phyloP scores from a whole-genome alignment of 1,139 yeast genomes.

The Lodderomyces margitis region DNA sequence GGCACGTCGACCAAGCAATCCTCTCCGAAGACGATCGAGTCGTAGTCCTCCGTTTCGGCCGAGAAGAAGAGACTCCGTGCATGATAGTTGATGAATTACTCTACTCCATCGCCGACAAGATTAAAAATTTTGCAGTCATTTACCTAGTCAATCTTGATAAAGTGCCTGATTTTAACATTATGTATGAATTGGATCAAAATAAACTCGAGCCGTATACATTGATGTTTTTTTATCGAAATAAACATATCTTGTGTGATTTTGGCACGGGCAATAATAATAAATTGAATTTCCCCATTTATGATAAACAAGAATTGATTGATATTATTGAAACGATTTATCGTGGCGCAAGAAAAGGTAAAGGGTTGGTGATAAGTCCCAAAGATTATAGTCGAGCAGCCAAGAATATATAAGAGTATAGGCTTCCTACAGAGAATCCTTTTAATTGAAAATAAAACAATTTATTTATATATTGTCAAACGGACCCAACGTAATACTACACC shows the following conservation, averaged over 20 bases:
- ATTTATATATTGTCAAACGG: too few species aligned
- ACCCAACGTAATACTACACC: neutral
- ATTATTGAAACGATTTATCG: slow-evolving; percentile 85
- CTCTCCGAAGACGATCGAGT: slow-evolving; percentile 78
- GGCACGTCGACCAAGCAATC: slow-evolving; percentile 98
- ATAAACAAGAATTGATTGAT: slow-evolving; percentile 88
- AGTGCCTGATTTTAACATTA: slow-evolving; percentile 86
- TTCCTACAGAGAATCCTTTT: neutral
- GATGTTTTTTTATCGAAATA: slow-evolving; percentile 91
- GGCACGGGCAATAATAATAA: slow-evolving; percentile 98
- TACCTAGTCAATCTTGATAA: slow-evolving; percentile 86
- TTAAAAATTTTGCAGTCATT: slow-evolving; percentile 82
- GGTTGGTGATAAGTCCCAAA: slow-evolving; percentile 82
- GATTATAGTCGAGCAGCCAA: slow-evolving; percentile 45
- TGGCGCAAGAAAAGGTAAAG: slow-evolving; percentile 92
- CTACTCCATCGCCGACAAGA: slow-evolving; percentile 75
- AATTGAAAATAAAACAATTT: too few species aligned
- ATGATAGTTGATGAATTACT: slow-evolving; percentile 89
- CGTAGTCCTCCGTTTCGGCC: slow-evolving; percentile 86
- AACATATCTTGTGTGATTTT: slow-evolving; percentile 97
- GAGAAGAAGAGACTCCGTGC: slow-evolving; percentile 73
- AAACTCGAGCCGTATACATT: slow-evolving; percentile 72
- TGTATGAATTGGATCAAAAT: slow-evolving; percentile 74
- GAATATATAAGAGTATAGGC: slow-evolving; percentile 9
- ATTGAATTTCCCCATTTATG: slow-evolving; percentile 72